Evolutionary conservation across 2,329 filamentous ascomycete genomes (phyloP).

Genomic region (Diaporthe eres): DNA sequence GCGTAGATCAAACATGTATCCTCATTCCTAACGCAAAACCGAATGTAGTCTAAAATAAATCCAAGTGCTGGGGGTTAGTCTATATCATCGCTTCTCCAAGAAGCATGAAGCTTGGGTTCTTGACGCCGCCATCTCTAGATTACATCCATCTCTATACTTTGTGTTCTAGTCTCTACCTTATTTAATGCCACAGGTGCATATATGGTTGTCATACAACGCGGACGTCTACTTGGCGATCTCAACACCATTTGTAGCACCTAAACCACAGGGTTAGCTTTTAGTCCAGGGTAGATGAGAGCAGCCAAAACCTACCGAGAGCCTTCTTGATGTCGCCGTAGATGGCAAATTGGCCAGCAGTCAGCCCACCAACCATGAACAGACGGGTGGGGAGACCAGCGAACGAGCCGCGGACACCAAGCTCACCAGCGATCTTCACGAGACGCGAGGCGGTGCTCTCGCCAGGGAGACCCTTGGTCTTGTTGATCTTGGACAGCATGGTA

Average conservation of each 20-base stretch:
- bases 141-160: background rate
- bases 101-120: background rate
- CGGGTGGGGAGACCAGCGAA: slow-evolving; percentile 78
- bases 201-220: background rate
- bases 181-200: background rate
- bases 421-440: slow-evolving; percentile 79
- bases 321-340: slow-evolving; percentile 79
- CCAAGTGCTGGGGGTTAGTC: background rate
- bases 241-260: slow-evolving; percentile 76
- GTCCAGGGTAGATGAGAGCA: background rate
- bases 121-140: background rate
- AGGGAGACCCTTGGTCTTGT: slow-evolving; percentile 80
- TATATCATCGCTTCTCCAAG: background rate
- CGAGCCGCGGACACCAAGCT: slow-evolving; percentile 76
- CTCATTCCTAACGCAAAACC: background rate
- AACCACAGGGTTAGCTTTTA: background rate
- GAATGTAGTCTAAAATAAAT: background rate
- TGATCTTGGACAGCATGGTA: slow-evolving; percentile 84
- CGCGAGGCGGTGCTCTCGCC: slow-evolving; percentile 78
- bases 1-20: background rate
- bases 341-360: slow-evolving; percentile 79
- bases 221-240: slow-evolving; percentile 70
- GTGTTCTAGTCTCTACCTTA: background rate
- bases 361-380: slow-evolving; percentile 77
- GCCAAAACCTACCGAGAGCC: slow-evolving; percentile 67